Percentiles rank a stretch among this genome's conserved stretches.
Evolutionary conservation across 1,139 yeast species (phyloP).

Genomic region (Komagataea norvegica): DNA sequence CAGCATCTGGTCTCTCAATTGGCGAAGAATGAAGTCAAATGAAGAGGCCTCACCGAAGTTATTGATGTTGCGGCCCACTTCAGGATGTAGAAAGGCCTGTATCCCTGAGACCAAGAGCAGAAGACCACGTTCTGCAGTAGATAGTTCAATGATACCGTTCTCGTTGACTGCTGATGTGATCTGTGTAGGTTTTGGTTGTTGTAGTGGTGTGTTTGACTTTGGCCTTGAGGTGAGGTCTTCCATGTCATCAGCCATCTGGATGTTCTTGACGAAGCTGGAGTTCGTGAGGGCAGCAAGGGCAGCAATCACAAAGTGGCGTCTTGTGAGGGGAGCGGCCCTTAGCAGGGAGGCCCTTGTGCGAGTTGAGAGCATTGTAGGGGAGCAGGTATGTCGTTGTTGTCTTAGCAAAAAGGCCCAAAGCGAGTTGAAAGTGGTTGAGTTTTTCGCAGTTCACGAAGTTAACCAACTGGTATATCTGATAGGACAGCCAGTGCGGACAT

Average conservation of each 20-base stretch:
- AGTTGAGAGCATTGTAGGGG: conserved; percentile 3
- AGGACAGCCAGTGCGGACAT: too few relatives aligned
- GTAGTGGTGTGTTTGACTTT: neutral
- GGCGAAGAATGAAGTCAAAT: conserved; percentile 56
- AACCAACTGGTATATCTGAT: too few relatives aligned
- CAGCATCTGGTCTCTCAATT: conserved; percentile 69
- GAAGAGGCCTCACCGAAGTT: conserved; percentile 94
- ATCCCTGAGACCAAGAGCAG: conserved; percentile 72
- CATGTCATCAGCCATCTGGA: conserved; percentile 22
- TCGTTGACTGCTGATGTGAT: conserved; percentile 5
- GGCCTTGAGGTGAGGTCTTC: conserved; percentile 9
- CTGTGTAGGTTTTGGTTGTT: neutral
- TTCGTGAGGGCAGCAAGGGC: conserved; percentile 20
- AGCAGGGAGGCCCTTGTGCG: neutral
- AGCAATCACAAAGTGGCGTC: conserved; percentile 15
- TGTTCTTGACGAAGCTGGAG: conserved; percentile 18
- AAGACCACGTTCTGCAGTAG: conserved; percentile 54
- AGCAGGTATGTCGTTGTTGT: too few relatives aligned
- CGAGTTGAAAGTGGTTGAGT: too few relatives aligned
- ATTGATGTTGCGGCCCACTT: conserved; percentile 57
- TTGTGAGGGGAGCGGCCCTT: neutral
- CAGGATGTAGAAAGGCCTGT: conserved; percentile 84
- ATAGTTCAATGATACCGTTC: conserved; percentile 72
- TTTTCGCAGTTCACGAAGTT: too few relatives aligned
- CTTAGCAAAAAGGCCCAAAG: too few relatives aligned